A percentile compares a stretch with the other conserved stretches of the same genome.
Evolutionary conservation across 2,329 filamentous ascomycete species (phyloP).

Genomic region (Tolypocladium amazonense): DNA sequence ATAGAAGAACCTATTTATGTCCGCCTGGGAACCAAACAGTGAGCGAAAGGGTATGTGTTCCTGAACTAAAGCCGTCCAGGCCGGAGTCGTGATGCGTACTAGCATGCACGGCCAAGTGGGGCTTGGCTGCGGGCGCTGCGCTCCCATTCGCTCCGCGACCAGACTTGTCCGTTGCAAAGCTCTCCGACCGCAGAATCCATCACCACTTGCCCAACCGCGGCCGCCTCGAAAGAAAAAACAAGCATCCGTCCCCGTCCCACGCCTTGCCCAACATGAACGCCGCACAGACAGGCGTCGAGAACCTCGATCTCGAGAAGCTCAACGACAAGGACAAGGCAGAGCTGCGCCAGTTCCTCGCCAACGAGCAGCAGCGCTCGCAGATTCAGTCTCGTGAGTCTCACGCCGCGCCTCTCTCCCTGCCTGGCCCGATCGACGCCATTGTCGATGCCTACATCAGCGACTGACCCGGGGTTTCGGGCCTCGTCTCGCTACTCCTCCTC

Average conservation of each 20-base stretch:
- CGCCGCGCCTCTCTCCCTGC: neutral
- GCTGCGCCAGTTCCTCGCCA: slow-evolving; percentile 74
- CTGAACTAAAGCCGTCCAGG: neutral
- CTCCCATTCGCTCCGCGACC: neutral
- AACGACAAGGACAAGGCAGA: slow-evolving; percentile 76
- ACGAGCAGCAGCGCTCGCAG: slow-evolving; percentile 76
- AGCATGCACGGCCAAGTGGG: neutral
- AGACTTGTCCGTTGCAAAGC: neutral
- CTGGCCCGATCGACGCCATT: neutral
- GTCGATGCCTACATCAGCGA: neutral
- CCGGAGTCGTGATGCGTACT: neutral
- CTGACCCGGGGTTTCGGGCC: neutral
- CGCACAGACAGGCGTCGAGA: slow-evolving; percentile 28
- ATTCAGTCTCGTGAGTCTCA: slow-evolving; percentile 46
- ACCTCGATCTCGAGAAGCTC: slow-evolving; percentile 62
- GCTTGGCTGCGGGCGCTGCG: neutral
- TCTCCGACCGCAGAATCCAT: neutral
- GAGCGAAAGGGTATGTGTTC: neutral
- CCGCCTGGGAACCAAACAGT: neutral
- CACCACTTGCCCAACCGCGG: neutral
- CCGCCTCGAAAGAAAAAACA: neutral
- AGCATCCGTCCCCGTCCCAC: neutral
- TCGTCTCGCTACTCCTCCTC: neutral
- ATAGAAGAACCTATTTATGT: neutral
- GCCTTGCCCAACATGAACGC: slow-evolving; percentile 20